These are phyloP conservation scores for Pisolithus microcarpus DNA, from an alignment of 768 basidiomycete species.

Conservation along the genomic window DNA sequence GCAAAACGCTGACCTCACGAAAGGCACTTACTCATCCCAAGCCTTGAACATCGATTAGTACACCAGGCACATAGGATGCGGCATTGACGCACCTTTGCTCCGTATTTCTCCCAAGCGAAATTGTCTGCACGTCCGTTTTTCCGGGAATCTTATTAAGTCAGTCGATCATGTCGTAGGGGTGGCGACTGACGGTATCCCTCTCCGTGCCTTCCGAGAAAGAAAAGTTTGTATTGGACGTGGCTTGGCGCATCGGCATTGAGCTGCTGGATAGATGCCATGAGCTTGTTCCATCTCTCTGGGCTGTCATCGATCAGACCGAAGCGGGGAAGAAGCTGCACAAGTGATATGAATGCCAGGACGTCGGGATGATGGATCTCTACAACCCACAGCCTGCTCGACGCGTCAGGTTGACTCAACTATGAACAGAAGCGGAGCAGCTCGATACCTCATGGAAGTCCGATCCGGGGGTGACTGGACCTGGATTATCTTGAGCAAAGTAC, in stretches of 20 bases:
- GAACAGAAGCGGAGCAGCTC: neutral
- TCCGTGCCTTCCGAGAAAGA: slow-evolving; percentile 65
- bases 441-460: neutral
- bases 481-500: slow-evolving; percentile 19
- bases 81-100: slow-evolving; percentile 30
- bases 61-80: neutral
- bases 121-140: slow-evolving; percentile 57
- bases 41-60: slow-evolving; percentile 21
- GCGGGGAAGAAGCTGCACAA: slow-evolving; percentile 41
- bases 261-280: slow-evolving; percentile 34
- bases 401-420: too few relatives aligned
- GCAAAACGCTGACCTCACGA: neutral
- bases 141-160: slow-evolving; percentile 47
- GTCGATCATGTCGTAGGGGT: slow-evolving; percentile 28
- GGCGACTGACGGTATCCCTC: slow-evolving; percentile 58
- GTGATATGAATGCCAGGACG: neutral
- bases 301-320: slow-evolving; percentile 55
- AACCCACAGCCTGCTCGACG: neutral
- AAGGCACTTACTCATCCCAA: slow-evolving; percentile 52
- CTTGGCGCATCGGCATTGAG: slow-evolving; percentile 38
- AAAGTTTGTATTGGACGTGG: slow-evolving; percentile 48
- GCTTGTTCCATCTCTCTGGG: slow-evolving; percentile 41
- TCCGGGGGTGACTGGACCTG: neutral
- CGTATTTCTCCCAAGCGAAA: slow-evolving; percentile 60
- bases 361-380: neutral